These are phyloP conservation scores for Agrocybe praecox DNA, from an alignment of 768 basidiomycete genomes.

Conservation along the genomic window DNA sequence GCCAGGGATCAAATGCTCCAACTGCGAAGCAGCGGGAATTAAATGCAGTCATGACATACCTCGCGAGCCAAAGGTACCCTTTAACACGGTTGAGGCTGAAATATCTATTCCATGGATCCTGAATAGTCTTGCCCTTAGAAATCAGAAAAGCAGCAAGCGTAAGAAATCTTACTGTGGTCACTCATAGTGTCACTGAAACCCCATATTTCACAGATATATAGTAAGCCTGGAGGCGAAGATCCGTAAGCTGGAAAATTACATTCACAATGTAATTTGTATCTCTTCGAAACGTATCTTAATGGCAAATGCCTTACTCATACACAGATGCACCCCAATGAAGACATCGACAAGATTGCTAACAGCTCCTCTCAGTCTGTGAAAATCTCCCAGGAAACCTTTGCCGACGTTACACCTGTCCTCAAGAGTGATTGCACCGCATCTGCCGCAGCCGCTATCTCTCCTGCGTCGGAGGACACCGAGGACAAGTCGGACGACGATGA, in stretches of 20 bases:
- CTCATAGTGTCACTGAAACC: neutral
- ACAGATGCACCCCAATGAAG: conserved; percentile 1
- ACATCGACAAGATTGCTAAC: neutral
- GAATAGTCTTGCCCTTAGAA: neutral
- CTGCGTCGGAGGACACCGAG: neutral
- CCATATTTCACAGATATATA: neutral
- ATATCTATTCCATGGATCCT: neutral
- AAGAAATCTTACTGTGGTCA: neutral
- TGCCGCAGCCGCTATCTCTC: neutral
- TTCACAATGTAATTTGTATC: neutral
- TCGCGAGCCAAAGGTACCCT: conserved; percentile 45
- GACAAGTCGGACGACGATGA: conserved; percentile 2
- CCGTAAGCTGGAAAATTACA: neutral
- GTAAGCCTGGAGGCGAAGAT: neutral
- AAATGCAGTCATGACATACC: conserved; percentile 58
- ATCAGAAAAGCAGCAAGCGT: conserved; percentile 13
- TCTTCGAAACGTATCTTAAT: neutral
- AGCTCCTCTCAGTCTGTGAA: neutral
- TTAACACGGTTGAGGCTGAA: neutral
- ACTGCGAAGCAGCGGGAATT: conserved; percentile 48
- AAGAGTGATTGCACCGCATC: neutral
- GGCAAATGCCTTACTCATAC: neutral
- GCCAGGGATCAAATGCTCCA: conserved; percentile 55
- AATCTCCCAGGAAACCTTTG: neutral
- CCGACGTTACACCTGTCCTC: neutral